phyloP scores from a whole-genome alignment of 345 rosid genomes.

The Dovyalis caffra region DNA sequence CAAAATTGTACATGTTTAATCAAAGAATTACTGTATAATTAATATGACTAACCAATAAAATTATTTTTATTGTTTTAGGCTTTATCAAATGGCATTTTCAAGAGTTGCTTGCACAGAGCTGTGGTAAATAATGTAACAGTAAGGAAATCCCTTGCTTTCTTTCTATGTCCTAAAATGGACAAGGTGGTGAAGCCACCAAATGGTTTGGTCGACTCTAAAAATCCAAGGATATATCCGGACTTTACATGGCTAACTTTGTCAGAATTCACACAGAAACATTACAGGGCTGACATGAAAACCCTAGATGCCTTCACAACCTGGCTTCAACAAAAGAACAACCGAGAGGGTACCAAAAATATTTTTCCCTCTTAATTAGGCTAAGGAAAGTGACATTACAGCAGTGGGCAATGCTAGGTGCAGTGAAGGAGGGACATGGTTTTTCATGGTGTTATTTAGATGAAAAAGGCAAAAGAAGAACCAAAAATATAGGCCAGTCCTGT shows the following conservation, averaged over 20 bases:
- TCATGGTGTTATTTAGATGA: not conserved
- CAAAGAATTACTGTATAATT: not conserved
- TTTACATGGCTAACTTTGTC: slow-evolving; percentile 73
- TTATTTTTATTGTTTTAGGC: slow-evolving; percentile 52
- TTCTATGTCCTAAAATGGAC: slow-evolving; percentile 76
- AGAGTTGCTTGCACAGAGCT: slow-evolving; percentile 94
- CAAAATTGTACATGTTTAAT: not conserved
- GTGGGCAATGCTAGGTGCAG: not conserved
- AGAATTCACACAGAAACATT: slow-evolving; percentile 79
- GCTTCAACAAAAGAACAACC: slow-evolving; percentile 38
- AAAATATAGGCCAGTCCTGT: not conserved
- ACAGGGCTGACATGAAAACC: slow-evolving; percentile 87
- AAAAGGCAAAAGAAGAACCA: slow-evolving; percentile 15
- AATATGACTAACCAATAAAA: not conserved
- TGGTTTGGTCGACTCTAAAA: slow-evolving; percentile 44
- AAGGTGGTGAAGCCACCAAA: slow-evolving; percentile 78
- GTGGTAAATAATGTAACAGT: slow-evolving; percentile 69
- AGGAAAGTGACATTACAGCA: slow-evolving; percentile 18
- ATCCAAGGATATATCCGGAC: slow-evolving; percentile 74
- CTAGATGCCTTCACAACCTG: slow-evolving; percentile 59
- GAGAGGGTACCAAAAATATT: not conserved
- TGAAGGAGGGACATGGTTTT: not conserved
- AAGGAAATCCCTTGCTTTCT: slow-evolving; percentile 93
- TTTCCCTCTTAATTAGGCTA: slow-evolving; percentile 4
- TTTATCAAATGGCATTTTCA: slow-evolving; percentile 76